A percentile compares a stretch with the other conserved stretches of the same genome.
Evolutionary conservation across 306 rosid genomes (phyloP).

Genomic region (Carpinus fangiana): DNA sequence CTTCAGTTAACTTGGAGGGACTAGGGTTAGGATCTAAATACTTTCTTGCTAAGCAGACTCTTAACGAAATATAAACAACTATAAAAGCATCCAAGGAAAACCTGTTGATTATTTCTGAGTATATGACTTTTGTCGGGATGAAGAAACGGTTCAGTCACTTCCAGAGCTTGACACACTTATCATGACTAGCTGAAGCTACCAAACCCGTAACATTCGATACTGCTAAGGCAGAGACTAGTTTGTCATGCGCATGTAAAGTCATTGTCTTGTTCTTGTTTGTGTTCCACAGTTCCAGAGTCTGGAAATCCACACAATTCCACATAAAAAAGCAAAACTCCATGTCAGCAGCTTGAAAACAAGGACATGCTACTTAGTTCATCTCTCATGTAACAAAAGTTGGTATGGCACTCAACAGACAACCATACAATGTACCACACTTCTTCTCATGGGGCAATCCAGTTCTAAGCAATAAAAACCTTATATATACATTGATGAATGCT

Average conservation of each 20-base stretch:
- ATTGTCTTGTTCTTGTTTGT: constrained; percentile 48
- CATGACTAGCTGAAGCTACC: constrained; percentile 79
- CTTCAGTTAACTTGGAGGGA: constrained; percentile 29
- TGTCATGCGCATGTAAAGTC: constrained; percentile 55
- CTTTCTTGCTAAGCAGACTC: constrained; percentile 3
- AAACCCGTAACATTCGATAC: constrained; percentile 51
- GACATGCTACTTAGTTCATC: not conserved
- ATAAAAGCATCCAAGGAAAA: constrained; percentile 18
- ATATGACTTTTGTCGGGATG: constrained; percentile 2
- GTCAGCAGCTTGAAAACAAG: constrained; percentile 7
- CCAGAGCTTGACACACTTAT: constrained; percentile 72
- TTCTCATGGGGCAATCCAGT: not conserved
- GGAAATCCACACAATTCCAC: constrained; percentile 26
- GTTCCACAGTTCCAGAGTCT: constrained; percentile 77
- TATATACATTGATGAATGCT: not conserved
- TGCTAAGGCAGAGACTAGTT: constrained; percentile 63
- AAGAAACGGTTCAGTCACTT: constrained; percentile 38
- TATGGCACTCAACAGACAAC: not conserved
- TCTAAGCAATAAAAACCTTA: not conserved
- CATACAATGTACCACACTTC: not conserved
- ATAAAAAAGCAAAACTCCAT: constrained; percentile 4
- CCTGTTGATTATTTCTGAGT: constrained; percentile 3
- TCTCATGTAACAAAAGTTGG: not conserved
- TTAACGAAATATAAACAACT: constrained; percentile 8
- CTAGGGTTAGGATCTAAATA: constrained; percentile 23